Evolutionary conservation across 768 basidiomycete genomes (phyloP).

Genomic region (Amanita thiersii): DNA sequence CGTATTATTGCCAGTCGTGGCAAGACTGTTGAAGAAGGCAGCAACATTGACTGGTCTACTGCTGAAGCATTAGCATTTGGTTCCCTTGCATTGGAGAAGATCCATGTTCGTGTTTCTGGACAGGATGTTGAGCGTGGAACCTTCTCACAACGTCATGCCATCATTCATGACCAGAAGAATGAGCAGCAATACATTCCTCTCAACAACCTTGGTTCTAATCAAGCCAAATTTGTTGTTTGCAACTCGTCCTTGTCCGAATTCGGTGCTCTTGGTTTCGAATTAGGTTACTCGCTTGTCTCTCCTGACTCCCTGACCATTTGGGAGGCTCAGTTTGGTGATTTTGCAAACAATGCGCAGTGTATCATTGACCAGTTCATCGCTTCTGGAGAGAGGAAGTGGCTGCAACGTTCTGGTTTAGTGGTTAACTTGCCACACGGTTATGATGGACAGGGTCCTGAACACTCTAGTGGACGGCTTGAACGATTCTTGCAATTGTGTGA

Average conservation of each 20-base stretch:
- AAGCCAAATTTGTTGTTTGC: constrained; percentile 91
- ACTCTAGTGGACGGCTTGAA: constrained; percentile 92
- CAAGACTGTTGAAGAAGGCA: constrained; percentile 86
- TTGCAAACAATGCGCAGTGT: constrained; percentile 94
- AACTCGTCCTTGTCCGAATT: constrained; percentile 97
- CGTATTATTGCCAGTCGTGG: constrained; percentile 86
- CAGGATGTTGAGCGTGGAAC: constrained; percentile 99
- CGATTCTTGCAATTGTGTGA: constrained; percentile 97
- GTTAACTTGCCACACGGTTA: constrained; percentile 91
- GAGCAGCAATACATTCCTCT: constrained; percentile 87
- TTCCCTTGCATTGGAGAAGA: constrained; percentile 84
- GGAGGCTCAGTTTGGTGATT: constrained; percentile 99
- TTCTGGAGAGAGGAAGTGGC: constrained; percentile 95
- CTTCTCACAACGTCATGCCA: constrained; percentile 96
- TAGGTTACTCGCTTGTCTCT: constrained; percentile 97
- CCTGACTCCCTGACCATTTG: constrained; percentile 90
- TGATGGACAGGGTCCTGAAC: constrained; percentile 98
- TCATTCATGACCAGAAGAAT: constrained; percentile 92
- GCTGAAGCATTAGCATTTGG: constrained; percentile 98
- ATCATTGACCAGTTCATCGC: constrained; percentile 99
- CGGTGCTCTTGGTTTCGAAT: constrained; percentile 92
- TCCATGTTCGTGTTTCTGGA: constrained; percentile 91
- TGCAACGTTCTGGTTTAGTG: constrained; percentile 88
- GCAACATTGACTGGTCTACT: constrained; percentile 95
- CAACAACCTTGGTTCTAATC: constrained; percentile 79